A percentile compares a stretch with the other conserved stretches of the same genome.
phyloP scores from a whole-genome alignment of 768 basidiomycete species.

The Tylopilus balloui region DNA sequence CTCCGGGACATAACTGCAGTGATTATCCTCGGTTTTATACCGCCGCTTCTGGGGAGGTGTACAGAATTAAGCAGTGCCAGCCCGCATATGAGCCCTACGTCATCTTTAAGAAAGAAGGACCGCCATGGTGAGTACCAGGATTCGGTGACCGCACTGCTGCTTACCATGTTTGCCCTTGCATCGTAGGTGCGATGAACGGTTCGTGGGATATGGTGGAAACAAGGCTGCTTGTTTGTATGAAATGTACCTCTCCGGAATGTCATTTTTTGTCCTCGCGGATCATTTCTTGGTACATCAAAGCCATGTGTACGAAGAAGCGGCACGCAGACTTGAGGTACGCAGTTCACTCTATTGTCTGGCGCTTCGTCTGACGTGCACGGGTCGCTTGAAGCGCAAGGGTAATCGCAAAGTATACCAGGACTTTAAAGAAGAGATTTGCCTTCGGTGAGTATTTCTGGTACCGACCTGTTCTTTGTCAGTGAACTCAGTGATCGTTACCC shows the following conservation, averaged over 20 bases:
- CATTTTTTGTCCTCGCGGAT: conserved; percentile 78
- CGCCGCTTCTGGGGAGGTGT: conserved; percentile 60
- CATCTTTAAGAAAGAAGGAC: conserved; percentile 70
- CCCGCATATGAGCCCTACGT: conserved; percentile 87
- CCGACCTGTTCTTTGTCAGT: neutral
- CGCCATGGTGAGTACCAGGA: conserved; percentile 56
- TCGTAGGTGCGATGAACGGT: conserved; percentile 85
- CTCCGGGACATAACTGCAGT: conserved; percentile 74
- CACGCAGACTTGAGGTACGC: conserved; percentile 63
- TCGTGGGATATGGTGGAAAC: conserved; percentile 88
- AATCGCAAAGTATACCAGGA: conserved; percentile 76
- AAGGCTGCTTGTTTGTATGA: conserved; percentile 91
- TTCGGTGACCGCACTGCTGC: neutral
- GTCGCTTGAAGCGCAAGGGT: conserved; percentile 50
- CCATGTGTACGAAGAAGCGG: conserved; percentile 74
- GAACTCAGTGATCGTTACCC: neutral
- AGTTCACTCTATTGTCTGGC: neutral
- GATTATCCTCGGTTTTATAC: conserved; percentile 69
- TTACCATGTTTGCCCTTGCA: neutral
- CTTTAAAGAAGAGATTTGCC: conserved; percentile 73
- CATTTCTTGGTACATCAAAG: conserved; percentile 89
- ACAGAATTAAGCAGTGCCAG: conserved; percentile 73
- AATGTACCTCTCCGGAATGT: conserved; percentile 83
- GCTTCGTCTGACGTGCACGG: neutral
- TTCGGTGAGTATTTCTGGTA: conserved; percentile 39